Conservation (phyloP, 73 alveolate species). For the Tetrahymena malaccensis region DNA sequence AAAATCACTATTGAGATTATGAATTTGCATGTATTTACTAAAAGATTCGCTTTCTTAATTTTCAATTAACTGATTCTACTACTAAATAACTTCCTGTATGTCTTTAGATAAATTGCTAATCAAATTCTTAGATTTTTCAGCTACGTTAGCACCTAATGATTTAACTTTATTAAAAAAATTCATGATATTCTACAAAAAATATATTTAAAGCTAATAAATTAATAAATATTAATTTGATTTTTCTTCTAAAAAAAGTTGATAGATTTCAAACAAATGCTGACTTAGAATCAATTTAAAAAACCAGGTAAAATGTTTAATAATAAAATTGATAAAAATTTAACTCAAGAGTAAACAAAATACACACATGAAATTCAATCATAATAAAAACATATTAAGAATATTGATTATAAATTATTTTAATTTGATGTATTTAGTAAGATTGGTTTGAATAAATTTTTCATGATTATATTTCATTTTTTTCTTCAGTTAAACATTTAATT, state of each 20-base stretch:
- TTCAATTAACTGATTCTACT: neutral
- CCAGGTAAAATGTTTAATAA: neutral
- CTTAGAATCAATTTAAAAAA: neutral
- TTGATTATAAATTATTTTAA: too few relatives aligned
- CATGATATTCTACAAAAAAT: neutral
- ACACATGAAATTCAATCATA: too few relatives aligned
- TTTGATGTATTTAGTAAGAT: too few relatives aligned
- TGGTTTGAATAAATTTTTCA: too few relatives aligned
- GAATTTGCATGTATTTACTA: neutral
- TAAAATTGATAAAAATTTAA: too few relatives aligned
- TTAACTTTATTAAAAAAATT: neutral
- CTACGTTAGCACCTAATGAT: neutral
- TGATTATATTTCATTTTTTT: too few relatives aligned
- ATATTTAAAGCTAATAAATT: neutral
- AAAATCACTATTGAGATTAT: neutral
- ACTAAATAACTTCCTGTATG: neutral
- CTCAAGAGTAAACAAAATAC: neutral
- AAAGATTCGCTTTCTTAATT: neutral
- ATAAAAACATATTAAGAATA: too few relatives aligned
- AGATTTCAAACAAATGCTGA: neutral
- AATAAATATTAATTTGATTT: neutral
- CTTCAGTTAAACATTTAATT: neutral
- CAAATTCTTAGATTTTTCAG: neutral
- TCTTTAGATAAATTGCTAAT: neutral
- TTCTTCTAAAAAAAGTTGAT: neutral